phyloP scores from a whole-genome alignment of 2,329 filamentous ascomycete genomes.

The Talaromyces albobiverticillius region DNA sequence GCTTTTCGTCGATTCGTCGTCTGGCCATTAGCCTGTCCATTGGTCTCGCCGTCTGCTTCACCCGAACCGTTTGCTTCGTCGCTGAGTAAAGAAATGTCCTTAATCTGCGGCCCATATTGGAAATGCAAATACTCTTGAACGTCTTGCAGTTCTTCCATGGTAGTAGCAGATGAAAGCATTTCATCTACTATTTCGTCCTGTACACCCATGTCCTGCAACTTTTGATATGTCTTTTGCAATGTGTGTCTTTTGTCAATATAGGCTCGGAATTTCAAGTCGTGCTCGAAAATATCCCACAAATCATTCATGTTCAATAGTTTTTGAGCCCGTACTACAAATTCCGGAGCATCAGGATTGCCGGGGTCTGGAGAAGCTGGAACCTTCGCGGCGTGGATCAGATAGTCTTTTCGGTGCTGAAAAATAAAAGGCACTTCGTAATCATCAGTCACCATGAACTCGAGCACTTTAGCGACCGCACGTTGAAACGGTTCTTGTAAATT shows the following conservation, averaged over 20 bases:
- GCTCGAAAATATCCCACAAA: slow-evolving; percentile 89
- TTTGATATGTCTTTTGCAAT: slow-evolving; percentile 74
- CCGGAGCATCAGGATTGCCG: slow-evolving; percentile 67
- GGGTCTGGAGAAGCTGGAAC: slow-evolving; percentile 59
- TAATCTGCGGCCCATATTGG: slow-evolving; percentile 79
- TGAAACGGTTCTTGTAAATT: slow-evolving; percentile 80
- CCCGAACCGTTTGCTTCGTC: slow-evolving; percentile 12
- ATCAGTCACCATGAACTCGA: slow-evolving; percentile 92
- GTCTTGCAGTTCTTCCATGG: slow-evolving; percentile 94
- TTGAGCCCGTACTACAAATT: slow-evolving; percentile 73
- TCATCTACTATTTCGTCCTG: slow-evolving; percentile 75
- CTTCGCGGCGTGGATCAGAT: slow-evolving; percentile 85
- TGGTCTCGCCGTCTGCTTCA: slow-evolving; percentile 14
- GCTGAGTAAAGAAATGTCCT: slow-evolving; percentile 65
- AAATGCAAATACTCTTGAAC: slow-evolving; percentile 96
- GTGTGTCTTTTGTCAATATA: slow-evolving; percentile 88
- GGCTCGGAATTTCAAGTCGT: slow-evolving; percentile 92
- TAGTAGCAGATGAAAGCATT: slow-evolving; percentile 74
- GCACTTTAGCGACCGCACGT: slow-evolving; percentile 82
- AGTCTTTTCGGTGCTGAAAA: slow-evolving; percentile 97
- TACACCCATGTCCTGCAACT: slow-evolving; percentile 63
- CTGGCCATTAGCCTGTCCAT: slow-evolving; percentile 52
- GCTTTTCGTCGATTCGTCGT: slow-evolving; percentile 76
- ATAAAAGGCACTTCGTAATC: slow-evolving; percentile 96
- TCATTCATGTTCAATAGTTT: slow-evolving; percentile 91